phyloP scores from a whole-genome alignment of 2,329 filamentous ascomycete species.

The Penicillium sp. region DNA sequence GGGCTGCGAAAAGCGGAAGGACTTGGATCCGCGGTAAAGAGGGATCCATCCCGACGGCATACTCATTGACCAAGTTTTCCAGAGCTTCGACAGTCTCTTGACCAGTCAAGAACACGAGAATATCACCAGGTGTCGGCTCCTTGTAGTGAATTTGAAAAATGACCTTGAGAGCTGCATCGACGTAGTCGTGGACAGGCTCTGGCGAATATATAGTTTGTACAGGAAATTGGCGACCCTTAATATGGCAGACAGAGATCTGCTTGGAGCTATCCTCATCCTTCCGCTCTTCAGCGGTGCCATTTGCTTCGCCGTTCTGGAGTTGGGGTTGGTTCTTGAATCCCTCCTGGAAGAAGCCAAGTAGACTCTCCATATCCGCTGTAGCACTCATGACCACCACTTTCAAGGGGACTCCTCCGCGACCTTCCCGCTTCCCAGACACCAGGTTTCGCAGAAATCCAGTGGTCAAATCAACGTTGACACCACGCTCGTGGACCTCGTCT shows the following conservation, averaged over 20 bases:
- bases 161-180: conserved; percentile 75
- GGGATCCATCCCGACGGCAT: conserved; percentile 68
- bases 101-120: conserved; percentile 87
- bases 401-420: conserved; percentile 70
- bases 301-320: conserved; percentile 10
- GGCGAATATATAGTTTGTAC: conserved; percentile 76
- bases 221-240: conserved; percentile 83
- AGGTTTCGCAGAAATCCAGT: conserved; percentile 85
- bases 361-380: conserved; percentile 80
- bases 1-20: conserved; percentile 83
- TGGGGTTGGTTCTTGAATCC: conserved; percentile 20
- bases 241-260: conserved; percentile 61
- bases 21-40: conserved; percentile 69
- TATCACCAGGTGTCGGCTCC: conserved; percentile 89
- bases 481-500: conserved; percentile 95
- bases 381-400: conserved; percentile 98
- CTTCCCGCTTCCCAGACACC: conserved; percentile 57
- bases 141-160: conserved; percentile 86
- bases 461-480: conserved; percentile 88
- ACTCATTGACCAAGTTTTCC: conserved; percentile 78
- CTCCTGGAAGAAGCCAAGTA: conserved; percentile 70
- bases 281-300: conserved; percentile 9
- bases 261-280: conserved; percentile 43
- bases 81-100: conserved; percentile 88
- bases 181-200: conserved; percentile 74